Evolutionary conservation across 1,284 basidiomycete species (phyloP), one percentile per base, ranked within the genome.

Genomic region (Cutaneotrichosporon cavernicola): DNA sequence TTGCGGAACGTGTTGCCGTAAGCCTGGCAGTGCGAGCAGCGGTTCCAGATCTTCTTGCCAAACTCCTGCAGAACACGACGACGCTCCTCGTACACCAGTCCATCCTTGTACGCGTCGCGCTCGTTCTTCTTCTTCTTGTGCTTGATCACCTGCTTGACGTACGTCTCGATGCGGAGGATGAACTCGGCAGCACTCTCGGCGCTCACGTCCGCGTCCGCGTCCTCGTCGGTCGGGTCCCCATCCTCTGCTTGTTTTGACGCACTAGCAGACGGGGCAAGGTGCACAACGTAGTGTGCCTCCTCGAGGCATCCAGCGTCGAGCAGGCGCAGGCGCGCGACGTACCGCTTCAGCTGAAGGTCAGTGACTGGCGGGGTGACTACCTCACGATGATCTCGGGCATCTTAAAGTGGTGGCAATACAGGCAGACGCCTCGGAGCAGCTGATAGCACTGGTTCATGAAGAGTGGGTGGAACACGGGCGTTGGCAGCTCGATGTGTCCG

Each of bases 401-500:
- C 81, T 96, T 93, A 83, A 99, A 97, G 72, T 85, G 87, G 80
- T 99, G 96, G 81, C 97, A 99, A 82, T 91, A 98, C 76, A 97
- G 82, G 82, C 97, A 99, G n/a, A 88, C 89, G 51, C 89, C 89
- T 60, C 94, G 88, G 16, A 99, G 83, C 58, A 99, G 81, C 70
- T 90, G 90, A 80, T 89, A 95, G 84, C 91, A 90, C 75, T 97
- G 92, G 56, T 85, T 85, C 89, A 99, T 94, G 82, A 98, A 99
- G 34, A 99, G 84, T 0, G 97, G 97, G 77, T 99, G 96, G 78
- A 91, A 99, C 14, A 99, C 92, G 31, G 97, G 94, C 22, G 90
- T 86, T 11, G 97, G 93, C 7, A 99, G 87, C 72, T 98, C 94
- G 70, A 99, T 96, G 81, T 99, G 97, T 21, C 64, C 64, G 31